A percentile compares a stretch with the other conserved stretches of the same genome.
These are phyloP conservation scores for Backusella psychrophila DNA, from an alignment of 192 early-diverging fungal species.

Conservation along the genomic window DNA sequence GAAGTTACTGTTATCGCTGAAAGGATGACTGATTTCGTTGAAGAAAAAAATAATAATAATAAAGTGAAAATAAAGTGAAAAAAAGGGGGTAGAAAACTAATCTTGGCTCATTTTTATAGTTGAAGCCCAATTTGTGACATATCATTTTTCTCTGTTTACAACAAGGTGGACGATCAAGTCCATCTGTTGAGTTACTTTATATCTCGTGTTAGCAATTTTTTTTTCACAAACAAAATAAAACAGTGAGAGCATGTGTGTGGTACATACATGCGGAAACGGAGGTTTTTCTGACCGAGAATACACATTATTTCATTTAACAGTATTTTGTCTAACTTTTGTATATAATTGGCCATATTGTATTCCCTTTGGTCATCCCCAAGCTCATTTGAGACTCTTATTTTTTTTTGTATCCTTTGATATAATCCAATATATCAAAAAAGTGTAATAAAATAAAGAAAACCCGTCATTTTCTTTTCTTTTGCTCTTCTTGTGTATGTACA, in stretches of 20 bases:
- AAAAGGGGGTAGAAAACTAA: not conserved
- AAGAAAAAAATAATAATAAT: not conserved
- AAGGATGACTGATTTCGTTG: not conserved
- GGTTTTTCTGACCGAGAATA: not conserved
- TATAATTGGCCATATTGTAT: not conserved
- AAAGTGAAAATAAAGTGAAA: not conserved
- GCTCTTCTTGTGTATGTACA: not conserved
- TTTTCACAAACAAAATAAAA: constrained; percentile 5
- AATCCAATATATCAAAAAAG: not conserved
- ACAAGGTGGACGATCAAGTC: not conserved
- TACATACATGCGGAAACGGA: constrained; percentile 5
- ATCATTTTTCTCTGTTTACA: not conserved
- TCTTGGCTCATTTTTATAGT: not conserved
- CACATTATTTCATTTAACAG: not conserved
- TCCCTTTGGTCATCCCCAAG: not conserved
- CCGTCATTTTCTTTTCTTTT: not conserved
- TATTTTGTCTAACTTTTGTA: not conserved
- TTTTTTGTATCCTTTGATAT: not conserved
- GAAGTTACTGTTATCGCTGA: not conserved
- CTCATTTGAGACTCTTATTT: not conserved
- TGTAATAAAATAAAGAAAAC: not conserved
- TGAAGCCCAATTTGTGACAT: not conserved
- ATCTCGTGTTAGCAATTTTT: not conserved
- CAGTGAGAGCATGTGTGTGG: not conserved
- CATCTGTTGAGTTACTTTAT: not conserved